Conservation (phyloP, 2,329 filamentous ascomycete species). For the Zarea fungicola region DNA sequence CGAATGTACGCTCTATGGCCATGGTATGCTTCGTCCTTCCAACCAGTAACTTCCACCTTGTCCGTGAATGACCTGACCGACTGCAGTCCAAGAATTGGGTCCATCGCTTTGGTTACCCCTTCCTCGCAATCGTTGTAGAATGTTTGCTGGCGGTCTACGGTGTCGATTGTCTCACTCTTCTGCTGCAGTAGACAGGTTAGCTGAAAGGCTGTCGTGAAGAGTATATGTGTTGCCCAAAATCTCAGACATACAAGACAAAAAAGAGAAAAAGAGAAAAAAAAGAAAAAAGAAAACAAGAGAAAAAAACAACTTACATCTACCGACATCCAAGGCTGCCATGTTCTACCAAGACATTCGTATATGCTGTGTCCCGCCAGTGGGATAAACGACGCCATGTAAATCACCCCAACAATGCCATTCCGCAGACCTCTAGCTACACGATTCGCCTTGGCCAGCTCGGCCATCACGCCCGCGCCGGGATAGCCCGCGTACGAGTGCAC, state of each 20-base stretch:
- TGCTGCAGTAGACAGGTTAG: background rate
- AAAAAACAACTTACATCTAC: background rate
- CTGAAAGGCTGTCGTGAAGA: too few relatives aligned
- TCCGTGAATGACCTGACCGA: background rate
- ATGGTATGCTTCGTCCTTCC: background rate
- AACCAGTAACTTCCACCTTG: background rate
- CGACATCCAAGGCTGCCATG: background rate
- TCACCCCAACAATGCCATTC: background rate
- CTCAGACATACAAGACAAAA: too few relatives aligned
- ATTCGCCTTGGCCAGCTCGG: background rate
- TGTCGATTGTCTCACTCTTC: background rate
- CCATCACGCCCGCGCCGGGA: background rate
- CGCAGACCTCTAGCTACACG: background rate
- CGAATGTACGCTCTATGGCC: background rate
- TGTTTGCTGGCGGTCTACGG: background rate
- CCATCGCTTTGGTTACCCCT: background rate
- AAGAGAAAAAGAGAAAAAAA: too few relatives aligned
- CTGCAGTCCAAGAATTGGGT: background rate
- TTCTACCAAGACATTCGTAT: background rate
- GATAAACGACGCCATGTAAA: constrained; percentile 2
- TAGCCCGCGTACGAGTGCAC: constrained; percentile 1
- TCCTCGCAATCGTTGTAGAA: background rate
- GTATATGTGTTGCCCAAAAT: too few relatives aligned
- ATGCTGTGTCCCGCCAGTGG: background rate
- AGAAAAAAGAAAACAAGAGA: too few relatives aligned